Percentiles rank a stretch among this genome's conserved stretches.
Conservation (phyloP, 345 rosid species). For the Euphorbia tirucalli region DNA sequence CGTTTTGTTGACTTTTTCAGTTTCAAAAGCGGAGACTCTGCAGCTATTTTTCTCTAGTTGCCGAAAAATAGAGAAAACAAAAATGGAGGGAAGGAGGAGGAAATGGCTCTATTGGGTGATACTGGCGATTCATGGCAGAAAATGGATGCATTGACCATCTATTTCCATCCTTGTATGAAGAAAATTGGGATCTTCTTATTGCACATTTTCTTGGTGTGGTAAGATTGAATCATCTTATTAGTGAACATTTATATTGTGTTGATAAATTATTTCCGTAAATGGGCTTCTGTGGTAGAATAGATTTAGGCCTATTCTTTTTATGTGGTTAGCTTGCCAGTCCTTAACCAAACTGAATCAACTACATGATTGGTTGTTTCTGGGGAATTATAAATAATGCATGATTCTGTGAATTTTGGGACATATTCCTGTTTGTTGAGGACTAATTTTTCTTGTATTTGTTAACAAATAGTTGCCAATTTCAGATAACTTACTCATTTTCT, state of each 20-base stretch:
- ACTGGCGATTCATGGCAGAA: conserved; percentile 65
- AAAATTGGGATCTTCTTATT: conserved; percentile 94
- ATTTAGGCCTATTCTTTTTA: neutral
- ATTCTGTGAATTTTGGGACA: neutral
- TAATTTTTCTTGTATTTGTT: neutral
- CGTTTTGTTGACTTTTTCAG: neutral
- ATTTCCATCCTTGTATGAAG: conserved; percentile 61
- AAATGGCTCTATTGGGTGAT: conserved; percentile 24
- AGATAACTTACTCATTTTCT: neutral
- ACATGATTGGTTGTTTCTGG: neutral
- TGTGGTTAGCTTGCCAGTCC: neutral
- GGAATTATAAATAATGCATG: neutral
- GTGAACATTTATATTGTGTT: neutral
- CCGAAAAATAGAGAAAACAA: neutral
- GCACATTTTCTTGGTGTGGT: conserved; percentile 99
- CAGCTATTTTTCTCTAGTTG: neutral
- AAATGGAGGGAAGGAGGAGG: conserved; percentile 18
- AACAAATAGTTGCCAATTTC: neutral
- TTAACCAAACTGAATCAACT: neutral
- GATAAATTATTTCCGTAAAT: neutral
- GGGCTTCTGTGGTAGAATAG: neutral
- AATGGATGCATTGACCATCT: conserved; percentile 86
- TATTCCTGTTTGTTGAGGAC: neutral
- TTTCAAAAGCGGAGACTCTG: neutral
- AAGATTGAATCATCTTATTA: conserved; percentile 26